phyloP scores from a whole-genome alignment of 768 basidiomycete species.

The Erythrobasidium yunnanense region DNA sequence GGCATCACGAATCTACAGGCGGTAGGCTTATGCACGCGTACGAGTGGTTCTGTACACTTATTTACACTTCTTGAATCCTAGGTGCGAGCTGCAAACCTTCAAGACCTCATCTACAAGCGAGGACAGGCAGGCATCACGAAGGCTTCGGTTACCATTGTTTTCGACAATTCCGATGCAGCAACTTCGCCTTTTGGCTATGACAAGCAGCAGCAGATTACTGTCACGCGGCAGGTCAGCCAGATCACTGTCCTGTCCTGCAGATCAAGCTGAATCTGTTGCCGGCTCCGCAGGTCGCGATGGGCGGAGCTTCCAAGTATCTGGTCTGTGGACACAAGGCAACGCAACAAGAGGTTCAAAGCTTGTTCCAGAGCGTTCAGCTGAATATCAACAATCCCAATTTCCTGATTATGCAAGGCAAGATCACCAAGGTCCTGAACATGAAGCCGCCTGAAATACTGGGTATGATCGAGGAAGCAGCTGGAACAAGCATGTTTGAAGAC shows the following conservation, averaged over 20 bases:
- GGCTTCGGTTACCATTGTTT: slow-evolving; percentile 95
- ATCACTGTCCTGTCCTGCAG: not conserved
- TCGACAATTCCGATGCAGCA: slow-evolving; percentile 79
- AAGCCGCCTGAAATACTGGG: slow-evolving; percentile 92
- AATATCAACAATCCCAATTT: slow-evolving; percentile 99
- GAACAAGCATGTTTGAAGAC: slow-evolving; percentile 98
- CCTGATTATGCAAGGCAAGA: slow-evolving; percentile 98
- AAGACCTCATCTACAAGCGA: slow-evolving; percentile 97
- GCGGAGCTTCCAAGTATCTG: slow-evolving; percentile 86
- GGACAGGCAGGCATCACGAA: slow-evolving; percentile 94
- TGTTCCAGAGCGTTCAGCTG: slow-evolving; percentile 92
- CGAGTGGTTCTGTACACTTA: not conserved
- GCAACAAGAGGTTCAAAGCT: slow-evolving; percentile 69
- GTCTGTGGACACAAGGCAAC: slow-evolving; percentile 88
- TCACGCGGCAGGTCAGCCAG: slow-evolving; percentile 63
- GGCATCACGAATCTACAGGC: slow-evolving; percentile 83
- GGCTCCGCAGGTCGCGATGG: slow-evolving; percentile 50
- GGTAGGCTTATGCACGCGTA: not conserved
- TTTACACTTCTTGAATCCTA: slow-evolving; percentile 39
- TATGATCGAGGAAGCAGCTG: slow-evolving; percentile 97
- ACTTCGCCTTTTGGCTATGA: slow-evolving; percentile 75
- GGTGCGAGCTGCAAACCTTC: slow-evolving; percentile 91
- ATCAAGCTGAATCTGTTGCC: not conserved
- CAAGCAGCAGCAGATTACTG: slow-evolving; percentile 75
- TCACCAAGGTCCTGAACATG: slow-evolving; percentile 98